Evolutionary conservation across 2,329 filamentous ascomycete genomes (phyloP).

Genomic region (Beauveria rudraprayagi): DNA sequence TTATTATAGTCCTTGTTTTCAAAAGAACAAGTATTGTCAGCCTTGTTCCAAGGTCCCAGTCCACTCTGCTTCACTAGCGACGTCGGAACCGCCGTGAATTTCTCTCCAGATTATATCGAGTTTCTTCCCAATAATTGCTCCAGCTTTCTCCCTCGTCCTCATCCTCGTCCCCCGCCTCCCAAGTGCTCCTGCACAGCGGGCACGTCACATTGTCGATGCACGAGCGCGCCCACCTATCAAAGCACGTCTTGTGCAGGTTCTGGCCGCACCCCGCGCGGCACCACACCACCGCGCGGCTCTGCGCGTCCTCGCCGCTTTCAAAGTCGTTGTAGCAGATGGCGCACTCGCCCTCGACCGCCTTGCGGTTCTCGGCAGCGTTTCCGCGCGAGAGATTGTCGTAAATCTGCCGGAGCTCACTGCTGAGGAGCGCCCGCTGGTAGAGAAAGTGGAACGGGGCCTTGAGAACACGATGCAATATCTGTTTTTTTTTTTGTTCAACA

Average conservation of each 20-base stretch:
- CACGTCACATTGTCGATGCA: slow-evolving; percentile 40
- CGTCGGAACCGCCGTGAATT: too few relatives aligned
- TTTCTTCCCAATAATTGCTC: too few relatives aligned
- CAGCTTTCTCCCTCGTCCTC: too few relatives aligned
- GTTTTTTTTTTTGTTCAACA: too few relatives aligned
- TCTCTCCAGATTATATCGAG: too few relatives aligned
- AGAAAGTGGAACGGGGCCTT: slow-evolving; percentile 46
- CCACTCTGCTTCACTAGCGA: too few relatives aligned
- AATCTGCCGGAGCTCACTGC: slow-evolving; percentile 50
- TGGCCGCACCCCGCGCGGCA: slow-evolving; percentile 45
- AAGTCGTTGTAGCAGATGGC: slow-evolving; percentile 50
- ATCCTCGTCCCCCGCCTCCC: slow-evolving; percentile 28
- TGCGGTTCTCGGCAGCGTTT: slow-evolving; percentile 31
- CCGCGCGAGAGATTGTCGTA: slow-evolving; percentile 29
- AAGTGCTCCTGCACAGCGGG: slow-evolving; percentile 51
- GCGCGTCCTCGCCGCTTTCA: slow-evolving; percentile 21
- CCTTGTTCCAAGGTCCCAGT: too few relatives aligned
- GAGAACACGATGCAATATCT: slow-evolving; percentile 52
- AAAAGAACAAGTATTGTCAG: too few relatives aligned
- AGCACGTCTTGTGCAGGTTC: slow-evolving; percentile 47
- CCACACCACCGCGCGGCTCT: slow-evolving; percentile 34
- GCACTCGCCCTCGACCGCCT: slow-evolving; percentile 44
- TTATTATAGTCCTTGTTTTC: too few relatives aligned
- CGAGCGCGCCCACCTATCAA: slow-evolving; percentile 45
- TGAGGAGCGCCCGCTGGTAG: slow-evolving; percentile 55